Percentiles rank a stretch among this genome's conserved stretches.
Conservation (phyloP, 345 rosid genomes). For the Arabis alpina region DNA sequence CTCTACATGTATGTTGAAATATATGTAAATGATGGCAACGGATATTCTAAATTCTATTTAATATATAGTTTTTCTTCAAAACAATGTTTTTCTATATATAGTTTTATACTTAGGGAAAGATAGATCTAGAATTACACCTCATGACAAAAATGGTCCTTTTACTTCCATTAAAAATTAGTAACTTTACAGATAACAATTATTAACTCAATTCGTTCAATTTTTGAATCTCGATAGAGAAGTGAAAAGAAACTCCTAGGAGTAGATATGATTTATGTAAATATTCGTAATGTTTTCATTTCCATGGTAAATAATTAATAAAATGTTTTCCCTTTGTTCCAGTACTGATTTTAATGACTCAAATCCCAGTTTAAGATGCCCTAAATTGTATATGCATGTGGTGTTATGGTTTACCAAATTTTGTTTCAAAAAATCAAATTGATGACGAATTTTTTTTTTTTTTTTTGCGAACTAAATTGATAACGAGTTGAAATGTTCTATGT, state of each 20-base stretch:
- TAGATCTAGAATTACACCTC: slow-evolving; percentile 41
- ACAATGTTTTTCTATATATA: slow-evolving; percentile 18
- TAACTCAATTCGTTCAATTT: slow-evolving; percentile 11
- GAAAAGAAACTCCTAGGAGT: slow-evolving; percentile 26
- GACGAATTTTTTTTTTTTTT: no score
- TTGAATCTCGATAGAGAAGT: slow-evolving; percentile 32
- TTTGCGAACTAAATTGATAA: background rate
- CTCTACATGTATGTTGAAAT: slow-evolving; percentile 25
- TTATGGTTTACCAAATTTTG: background rate
- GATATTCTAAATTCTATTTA: slow-evolving; percentile 41
- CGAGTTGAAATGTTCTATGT: background rate
- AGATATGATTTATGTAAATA: background rate
- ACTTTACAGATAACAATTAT: slow-evolving; percentile 6
- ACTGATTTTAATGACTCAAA: background rate
- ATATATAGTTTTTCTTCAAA: slow-evolving; percentile 29
- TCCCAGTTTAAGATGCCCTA: background rate
- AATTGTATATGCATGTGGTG: background rate
- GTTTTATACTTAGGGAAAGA: slow-evolving; percentile 27
- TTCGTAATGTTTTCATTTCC: background rate
- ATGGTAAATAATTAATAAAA: background rate
- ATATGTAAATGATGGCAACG: slow-evolving; percentile 36
- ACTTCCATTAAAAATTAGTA: slow-evolving; percentile 23
- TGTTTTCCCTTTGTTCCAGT: background rate
- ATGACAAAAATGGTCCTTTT: slow-evolving; percentile 36
- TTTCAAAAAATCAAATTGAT: background rate